Base-by-base conservation (phyloP, 2,329 filamentous ascomycete species). In the Pseudocercospora pini-densiflorae region DNA sequence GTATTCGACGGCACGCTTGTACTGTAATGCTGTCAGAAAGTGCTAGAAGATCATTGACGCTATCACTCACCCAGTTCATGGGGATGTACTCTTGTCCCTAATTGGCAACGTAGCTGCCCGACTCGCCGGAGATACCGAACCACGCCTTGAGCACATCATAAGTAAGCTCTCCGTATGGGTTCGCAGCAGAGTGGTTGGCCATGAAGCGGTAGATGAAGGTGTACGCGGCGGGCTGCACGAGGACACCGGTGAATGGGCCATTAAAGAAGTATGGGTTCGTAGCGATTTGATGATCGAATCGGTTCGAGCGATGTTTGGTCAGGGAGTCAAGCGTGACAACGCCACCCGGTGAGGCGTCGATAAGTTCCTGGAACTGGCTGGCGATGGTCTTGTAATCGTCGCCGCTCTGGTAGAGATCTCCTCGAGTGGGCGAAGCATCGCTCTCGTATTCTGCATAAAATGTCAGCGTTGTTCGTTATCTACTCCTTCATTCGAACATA, bases 31-130 rank as follows among this genome's bases (percentile, higher is more conserved):
- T 19, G 43, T 70, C 49, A 54, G 40, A n/a, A 21, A 40, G 16
- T 21, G 36, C 29, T 16, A 54, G 29, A 43, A 49, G 60, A 23
- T 27, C 29, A 49, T 21, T 29, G 33, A 47, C 23, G 16, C 33
- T 21, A 24, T 21, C 4, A 29, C 59, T 36, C 57, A 63, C 73
- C 72, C 73, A 76, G 68, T 81, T 78, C 21, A 79, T 71, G 1
- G 80, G 80, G 63, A 81, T 79, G 3, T 73, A 68, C 70, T 82
- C 80, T 29, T 76, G 66, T 31, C 78, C 79, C 4, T 65, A 66
- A 9, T 73, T 72, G n/a, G 73, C 73, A 2, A 70, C 62, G 49
- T 73, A 76, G 16, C 65, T 74, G 21, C 80, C 72, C 33, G 76
- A 72, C 55, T 74, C 74, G 62, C 55, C 64, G n/a, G 57, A 61